Base-by-base conservation (phyloP, 441 rosid genomes). In the Hypseocharis bilobata region DNA sequence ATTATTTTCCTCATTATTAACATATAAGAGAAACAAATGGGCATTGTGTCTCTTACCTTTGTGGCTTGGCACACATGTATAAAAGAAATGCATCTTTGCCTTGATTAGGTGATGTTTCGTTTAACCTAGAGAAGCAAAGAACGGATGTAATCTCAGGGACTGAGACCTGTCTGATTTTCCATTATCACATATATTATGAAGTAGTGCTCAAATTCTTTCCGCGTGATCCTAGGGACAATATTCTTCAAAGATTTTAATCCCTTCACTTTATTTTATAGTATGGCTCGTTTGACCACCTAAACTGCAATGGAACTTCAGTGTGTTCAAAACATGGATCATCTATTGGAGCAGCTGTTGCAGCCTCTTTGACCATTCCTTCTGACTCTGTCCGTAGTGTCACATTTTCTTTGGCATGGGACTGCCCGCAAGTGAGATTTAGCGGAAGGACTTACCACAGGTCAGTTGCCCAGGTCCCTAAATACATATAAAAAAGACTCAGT, bases 371-470 rank as follows among this genome's bases (percentile, higher is more conserved):
- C 56, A 77, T 86, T 68, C 91, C 91, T 72, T 72, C 91, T 0
- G 82, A 76, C 10, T 74, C 80, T 72, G 76, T 70, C 29, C 85
- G 83, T 28, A 80, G 77, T 0, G 79, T 81, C 65, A 82, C 84
- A 22, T 81, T 86, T 76, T 82, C 88, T 0, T 81, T 86, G 67
- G 85, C 88, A 65, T 86, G 91, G 88, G 91, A 86, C 71, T 78
- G 85, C 74, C 91, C 91, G 0, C 85, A 86, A 71, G 77, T 77
- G 38, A 74, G 80, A 70, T 86, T 82, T 73, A 71, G 70, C 8
- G 67, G 77, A 40, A 82, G 78, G 63, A 76, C 81, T 54, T 84
- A 86, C 76, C 80, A 82, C 80, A 84, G 81, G 91, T 83, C 67
- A 69, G 72, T 66, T 70, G 36, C 30, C 28, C 17, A 4, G 0